A percentile compares a stretch with the other conserved stretches of the same genome.
Conservation (phyloP, 345 rosid species). For the Stellera chamaejasme region DNA sequence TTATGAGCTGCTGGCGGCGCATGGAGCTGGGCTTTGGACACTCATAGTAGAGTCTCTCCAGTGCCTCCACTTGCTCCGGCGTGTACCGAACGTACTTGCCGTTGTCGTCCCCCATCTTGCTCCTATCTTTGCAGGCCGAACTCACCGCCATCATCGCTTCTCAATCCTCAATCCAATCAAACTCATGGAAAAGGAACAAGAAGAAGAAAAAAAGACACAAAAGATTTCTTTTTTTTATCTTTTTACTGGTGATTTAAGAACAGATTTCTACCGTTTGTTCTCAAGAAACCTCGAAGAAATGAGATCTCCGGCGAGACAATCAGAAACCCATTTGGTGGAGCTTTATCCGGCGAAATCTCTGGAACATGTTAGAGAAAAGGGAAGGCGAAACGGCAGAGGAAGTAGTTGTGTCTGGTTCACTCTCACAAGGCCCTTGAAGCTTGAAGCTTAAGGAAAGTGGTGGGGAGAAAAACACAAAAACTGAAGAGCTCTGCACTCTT, state of each 20-base stretch:
- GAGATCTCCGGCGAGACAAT: conserved; percentile 2
- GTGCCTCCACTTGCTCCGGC: conserved; percentile 77
- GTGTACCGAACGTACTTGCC: conserved; percentile 78
- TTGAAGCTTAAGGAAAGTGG: background rate
- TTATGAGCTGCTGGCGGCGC: conserved; percentile 69
- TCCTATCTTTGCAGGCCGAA: conserved; percentile 46
- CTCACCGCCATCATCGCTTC: conserved; percentile 57
- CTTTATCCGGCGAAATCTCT: conserved; percentile 6
- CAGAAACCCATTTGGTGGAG: conserved; percentile 6
- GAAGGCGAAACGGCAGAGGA: conserved; percentile 5
- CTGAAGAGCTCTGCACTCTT: background rate
- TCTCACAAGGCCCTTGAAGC: no score
- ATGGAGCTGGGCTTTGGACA: conserved; percentile 80
- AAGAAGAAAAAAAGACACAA: background rate
- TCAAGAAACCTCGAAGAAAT: conserved; percentile 3
- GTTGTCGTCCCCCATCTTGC: conserved; percentile 46
- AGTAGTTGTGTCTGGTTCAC: background rate
- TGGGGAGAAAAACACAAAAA: background rate
- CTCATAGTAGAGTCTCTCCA: conserved; percentile 61
- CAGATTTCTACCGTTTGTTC: background rate
- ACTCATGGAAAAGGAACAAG: background rate
- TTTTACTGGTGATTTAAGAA: background rate
- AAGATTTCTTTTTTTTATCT: background rate
- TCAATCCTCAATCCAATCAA: background rate
- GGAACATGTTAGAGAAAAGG: conserved; percentile 7